phyloP scores from a whole-genome alignment of 164 flowering plant species.

The Sextonia rubra region DNA sequence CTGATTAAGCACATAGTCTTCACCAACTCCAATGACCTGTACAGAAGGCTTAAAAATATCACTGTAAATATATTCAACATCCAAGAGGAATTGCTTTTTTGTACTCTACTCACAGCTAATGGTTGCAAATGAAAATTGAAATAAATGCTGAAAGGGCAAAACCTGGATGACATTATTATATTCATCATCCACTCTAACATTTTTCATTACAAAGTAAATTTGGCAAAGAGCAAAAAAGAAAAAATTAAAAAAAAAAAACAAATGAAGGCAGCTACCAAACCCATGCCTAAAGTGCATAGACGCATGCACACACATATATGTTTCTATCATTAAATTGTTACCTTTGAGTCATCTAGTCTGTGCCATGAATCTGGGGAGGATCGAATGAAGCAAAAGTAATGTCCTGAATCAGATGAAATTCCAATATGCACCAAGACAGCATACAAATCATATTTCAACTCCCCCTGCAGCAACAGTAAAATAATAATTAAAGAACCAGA shows the following conservation, averaged over 20 bases:
- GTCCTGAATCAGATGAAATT: conserved; percentile 53
- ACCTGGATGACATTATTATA: background rate
- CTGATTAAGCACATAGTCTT: conserved; percentile 51
- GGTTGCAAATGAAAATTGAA: background rate
- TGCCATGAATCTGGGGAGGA: conserved; percentile 69
- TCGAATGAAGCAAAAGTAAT: conserved; percentile 71
- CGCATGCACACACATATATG: no score
- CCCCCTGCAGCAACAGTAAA: conserved; percentile 26
- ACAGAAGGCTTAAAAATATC: conserved; percentile 30
- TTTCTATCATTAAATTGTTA: conserved; percentile 16
- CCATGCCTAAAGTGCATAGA: no score
- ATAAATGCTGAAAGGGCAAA: background rate
- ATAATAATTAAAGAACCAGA: background rate
- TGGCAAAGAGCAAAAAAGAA: no score
- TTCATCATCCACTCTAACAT: background rate
- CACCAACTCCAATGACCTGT: conserved; percentile 18
- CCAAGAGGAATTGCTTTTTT: conserved; percentile 40
- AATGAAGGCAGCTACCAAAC: no score
- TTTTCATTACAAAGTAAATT: background rate
- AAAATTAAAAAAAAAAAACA: no score
- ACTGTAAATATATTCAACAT: conserved; percentile 77
- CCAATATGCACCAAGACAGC: conserved; percentile 83
- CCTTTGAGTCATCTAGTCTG: conserved; percentile 74
- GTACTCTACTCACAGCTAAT: conserved; percentile 18
- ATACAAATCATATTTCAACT: conserved; percentile 64